Conservation (phyloP, 192 early-diverging fungal genomes). For the Funneliformis mosseae region DNA sequence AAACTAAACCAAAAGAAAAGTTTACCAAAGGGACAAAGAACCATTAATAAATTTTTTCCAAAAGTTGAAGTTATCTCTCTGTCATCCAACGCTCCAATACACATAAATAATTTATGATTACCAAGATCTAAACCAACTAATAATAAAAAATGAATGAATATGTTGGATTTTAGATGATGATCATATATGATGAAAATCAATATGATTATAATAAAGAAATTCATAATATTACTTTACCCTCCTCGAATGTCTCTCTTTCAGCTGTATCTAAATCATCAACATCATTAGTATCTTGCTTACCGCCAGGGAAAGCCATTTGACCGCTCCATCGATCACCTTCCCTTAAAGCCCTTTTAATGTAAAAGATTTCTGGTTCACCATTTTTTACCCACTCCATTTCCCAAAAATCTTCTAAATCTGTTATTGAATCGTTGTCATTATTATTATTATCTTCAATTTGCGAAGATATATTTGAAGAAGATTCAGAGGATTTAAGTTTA, state of each 20-base stretch:
- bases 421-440: background rate
- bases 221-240: slow-evolving; percentile 6
- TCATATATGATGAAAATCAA: background rate
- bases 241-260: slow-evolving; percentile 46
- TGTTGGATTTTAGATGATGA: background rate
- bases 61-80: slow-evolving; percentile 51
- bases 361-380: slow-evolving; percentile 48
- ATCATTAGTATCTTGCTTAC: slow-evolving; percentile 44
- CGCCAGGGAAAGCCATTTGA: slow-evolving; percentile 49
- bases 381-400: slow-evolving; percentile 41
- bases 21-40: slow-evolving; percentile 49
- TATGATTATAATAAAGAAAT: too few relatives aligned
- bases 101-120: slow-evolving; percentile 40
- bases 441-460: background rate
- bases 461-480: background rate
- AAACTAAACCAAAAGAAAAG: background rate
- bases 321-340: slow-evolving; percentile 54
- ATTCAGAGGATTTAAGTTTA: background rate
- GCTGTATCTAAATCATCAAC: slow-evolving; percentile 49
- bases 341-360: slow-evolving; percentile 46
- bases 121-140: slow-evolving; percentile 46
- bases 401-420: slow-evolving; percentile 45
- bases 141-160: background rate
- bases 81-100: slow-evolving; percentile 47
- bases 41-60: slow-evolving; percentile 47